phyloP scores from a whole-genome alignment of 1,139 yeast genomes.

The Pichia sp. region DNA sequence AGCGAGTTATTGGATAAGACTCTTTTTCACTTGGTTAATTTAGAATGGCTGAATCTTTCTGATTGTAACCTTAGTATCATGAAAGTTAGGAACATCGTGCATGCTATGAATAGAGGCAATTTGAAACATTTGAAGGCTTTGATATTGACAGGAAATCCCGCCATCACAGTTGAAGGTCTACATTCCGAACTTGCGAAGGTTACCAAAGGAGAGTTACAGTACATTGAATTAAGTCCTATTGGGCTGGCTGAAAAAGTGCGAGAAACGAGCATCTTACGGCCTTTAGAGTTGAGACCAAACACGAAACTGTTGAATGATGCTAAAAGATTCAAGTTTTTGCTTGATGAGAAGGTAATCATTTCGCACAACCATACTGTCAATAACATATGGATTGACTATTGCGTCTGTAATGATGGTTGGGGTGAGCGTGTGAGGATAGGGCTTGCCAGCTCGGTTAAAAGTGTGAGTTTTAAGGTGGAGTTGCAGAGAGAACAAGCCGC shows the following conservation, averaged over 20 bases:
- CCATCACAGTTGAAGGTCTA: slow-evolving; percentile 6
- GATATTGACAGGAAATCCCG: slow-evolving; percentile 8
- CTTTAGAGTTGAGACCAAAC: slow-evolving; percentile 9
- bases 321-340: slow-evolving; percentile 6
- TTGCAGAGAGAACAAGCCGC: slow-evolving; percentile 3
- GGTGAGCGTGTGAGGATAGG: slow-evolving; percentile 8
- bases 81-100: slow-evolving; percentile 7
- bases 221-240: slow-evolving; percentile 12
- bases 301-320: no score
- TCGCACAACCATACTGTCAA: neutral
- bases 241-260: slow-evolving; percentile 2
- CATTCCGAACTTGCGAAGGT: slow-evolving; percentile 6
- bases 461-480: slow-evolving; percentile 4
- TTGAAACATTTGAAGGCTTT: slow-evolving; percentile 7
- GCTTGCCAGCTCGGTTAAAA: slow-evolving; percentile 1
- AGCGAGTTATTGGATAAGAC: slow-evolving; percentile 4
- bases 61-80: slow-evolving; percentile 1
- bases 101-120: slow-evolving; percentile 10
- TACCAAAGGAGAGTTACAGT: slow-evolving; percentile 9
- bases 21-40: slow-evolving; percentile 7
- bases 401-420: slow-evolving; percentile 9
- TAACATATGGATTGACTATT: slow-evolving; percentile 8
- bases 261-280: neutral
- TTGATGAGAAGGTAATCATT: neutral
- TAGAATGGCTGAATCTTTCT: slow-evolving; percentile 11